Conservation (phyloP, 805 yeast genomes). For the Saccharomycopsis sp. region DNA sequence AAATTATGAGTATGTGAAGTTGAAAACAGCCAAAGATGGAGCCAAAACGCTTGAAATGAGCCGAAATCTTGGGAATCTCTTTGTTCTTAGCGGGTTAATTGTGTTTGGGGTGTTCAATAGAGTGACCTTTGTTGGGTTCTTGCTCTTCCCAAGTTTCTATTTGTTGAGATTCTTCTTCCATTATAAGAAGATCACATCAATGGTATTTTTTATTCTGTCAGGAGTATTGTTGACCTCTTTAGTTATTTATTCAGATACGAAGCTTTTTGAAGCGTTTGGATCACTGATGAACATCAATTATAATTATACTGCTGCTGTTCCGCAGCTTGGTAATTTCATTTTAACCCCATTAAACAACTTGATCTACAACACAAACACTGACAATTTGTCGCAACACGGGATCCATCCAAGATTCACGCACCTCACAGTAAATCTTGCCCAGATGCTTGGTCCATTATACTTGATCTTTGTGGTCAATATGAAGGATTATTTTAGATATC, state of each 20-base stretch:
- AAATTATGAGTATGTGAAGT: constrained; percentile 1
- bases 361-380: constrained; percentile 52
- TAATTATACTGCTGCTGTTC: background rate
- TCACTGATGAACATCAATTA: background rate
- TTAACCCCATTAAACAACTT: constrained; percentile 77
- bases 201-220: constrained; percentile 29
- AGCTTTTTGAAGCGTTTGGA: constrained; percentile 10
- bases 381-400: constrained; percentile 74
- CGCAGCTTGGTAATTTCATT: constrained; percentile 29
- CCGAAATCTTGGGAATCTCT: background rate
- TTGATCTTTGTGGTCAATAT: constrained; percentile 13
- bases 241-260: constrained; percentile 52
- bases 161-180: constrained; percentile 37
- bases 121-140: constrained; percentile 72
- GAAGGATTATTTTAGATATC: constrained; percentile 10
- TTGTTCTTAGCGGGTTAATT: constrained; percentile 32
- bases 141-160: constrained; percentile 53
- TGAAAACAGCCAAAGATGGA: background rate
- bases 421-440: constrained; percentile 67
- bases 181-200: constrained; percentile 29
- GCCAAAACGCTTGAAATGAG: background rate
- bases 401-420: constrained; percentile 76
- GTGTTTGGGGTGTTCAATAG: constrained; percentile 78
- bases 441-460: constrained; percentile 68
- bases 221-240: constrained; percentile 31